Percentiles rank a stretch among this genome's conserved stretches.
phyloP scores from a whole-genome alignment of 805 yeast genomes.

The Limtongozyma cylindracea region DNA sequence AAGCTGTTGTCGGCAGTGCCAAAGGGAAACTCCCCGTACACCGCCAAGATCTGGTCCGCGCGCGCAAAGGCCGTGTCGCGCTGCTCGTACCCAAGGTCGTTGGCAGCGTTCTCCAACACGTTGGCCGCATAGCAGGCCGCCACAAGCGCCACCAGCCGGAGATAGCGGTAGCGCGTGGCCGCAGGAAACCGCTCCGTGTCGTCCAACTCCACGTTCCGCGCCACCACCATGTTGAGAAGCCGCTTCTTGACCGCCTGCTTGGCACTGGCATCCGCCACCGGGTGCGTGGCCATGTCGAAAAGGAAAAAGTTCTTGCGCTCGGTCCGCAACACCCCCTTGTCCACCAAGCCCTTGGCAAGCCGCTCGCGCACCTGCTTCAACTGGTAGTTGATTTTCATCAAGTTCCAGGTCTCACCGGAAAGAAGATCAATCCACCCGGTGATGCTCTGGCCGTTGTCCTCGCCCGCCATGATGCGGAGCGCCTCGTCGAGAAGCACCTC shows the following conservation, averaged over 20 bases:
- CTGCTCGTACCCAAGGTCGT: constrained; percentile 55
- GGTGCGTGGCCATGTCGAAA: constrained; percentile 98
- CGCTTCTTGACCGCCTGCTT: constrained; percentile 64
- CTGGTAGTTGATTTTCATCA: constrained; percentile 84
- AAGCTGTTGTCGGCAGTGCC: constrained; percentile 19
- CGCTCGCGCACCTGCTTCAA: constrained; percentile 94
- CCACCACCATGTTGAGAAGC: constrained; percentile 39
- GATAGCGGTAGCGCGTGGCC: constrained; percentile 34
- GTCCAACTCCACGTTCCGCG: constrained; percentile 35
- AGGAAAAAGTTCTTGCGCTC: constrained; percentile 85
- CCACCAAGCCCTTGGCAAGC: constrained; percentile 88
- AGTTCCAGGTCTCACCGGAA: constrained; percentile 93
- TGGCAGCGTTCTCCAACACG: constrained; percentile 74
- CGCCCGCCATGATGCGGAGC: constrained; percentile 65
- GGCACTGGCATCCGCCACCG: constrained; percentile 65
- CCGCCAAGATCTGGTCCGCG: constrained; percentile 76
- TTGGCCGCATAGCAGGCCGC: constrained; percentile 90
- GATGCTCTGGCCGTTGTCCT: constrained; percentile 55
- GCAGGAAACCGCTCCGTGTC: constrained; percentile 38
- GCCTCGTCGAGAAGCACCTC: constrained; percentile 91
- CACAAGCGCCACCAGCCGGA: constrained; percentile 63
- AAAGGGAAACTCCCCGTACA: constrained; percentile 75
- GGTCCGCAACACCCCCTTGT: constrained; percentile 87
- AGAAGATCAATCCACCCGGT: constrained; percentile 84
- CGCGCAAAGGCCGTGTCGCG: constrained; percentile 82